These are phyloP conservation scores for Agaricus blazei DNA, from an alignment of 768 basidiomycete species.

Conservation along the genomic window DNA sequence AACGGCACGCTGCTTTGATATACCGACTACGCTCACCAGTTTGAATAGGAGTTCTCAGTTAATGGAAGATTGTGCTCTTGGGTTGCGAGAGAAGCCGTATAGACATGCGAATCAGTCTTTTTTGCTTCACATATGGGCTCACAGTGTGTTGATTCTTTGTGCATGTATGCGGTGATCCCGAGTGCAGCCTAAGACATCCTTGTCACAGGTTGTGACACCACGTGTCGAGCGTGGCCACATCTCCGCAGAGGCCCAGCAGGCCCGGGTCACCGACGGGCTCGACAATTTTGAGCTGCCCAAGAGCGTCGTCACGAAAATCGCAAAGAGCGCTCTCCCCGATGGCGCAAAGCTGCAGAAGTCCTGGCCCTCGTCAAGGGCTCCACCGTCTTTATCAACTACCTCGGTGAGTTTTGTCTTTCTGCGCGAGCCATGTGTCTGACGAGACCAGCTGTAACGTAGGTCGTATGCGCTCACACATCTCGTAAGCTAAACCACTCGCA, in stretches of 20 bases:
- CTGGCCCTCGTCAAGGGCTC: slow-evolving; percentile 82
- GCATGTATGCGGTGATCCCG: no score
- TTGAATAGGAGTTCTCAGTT: no score
- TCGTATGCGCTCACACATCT: slow-evolving; percentile 2
- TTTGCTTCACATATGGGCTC: no score
- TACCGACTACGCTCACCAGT: no score
- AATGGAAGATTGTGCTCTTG: no score
- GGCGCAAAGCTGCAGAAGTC: slow-evolving; percentile 85
- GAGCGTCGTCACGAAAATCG: slow-evolving; percentile 76
- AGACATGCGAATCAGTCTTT: no score
- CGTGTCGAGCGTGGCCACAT: slow-evolving; percentile 29
- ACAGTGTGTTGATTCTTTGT: no score
- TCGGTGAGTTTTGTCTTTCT: slow-evolving; percentile 50
- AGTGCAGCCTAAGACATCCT: no score
- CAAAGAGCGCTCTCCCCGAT: slow-evolving; percentile 82
- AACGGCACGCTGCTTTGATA: no score
- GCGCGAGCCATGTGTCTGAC: neutral
- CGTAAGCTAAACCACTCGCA: slow-evolving; percentile 20
- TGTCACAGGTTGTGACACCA: no score
- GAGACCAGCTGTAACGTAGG: slow-evolving; percentile 47
- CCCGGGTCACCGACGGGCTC: slow-evolving; percentile 77
- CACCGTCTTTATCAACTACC: slow-evolving; percentile 92
- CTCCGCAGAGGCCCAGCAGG: slow-evolving; percentile 75
- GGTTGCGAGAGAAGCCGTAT: no score
- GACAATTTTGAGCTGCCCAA: slow-evolving; percentile 89